Conservation (phyloP, 2,329 filamentous ascomycete genomes). For the Monilinia aucupariae region DNA sequence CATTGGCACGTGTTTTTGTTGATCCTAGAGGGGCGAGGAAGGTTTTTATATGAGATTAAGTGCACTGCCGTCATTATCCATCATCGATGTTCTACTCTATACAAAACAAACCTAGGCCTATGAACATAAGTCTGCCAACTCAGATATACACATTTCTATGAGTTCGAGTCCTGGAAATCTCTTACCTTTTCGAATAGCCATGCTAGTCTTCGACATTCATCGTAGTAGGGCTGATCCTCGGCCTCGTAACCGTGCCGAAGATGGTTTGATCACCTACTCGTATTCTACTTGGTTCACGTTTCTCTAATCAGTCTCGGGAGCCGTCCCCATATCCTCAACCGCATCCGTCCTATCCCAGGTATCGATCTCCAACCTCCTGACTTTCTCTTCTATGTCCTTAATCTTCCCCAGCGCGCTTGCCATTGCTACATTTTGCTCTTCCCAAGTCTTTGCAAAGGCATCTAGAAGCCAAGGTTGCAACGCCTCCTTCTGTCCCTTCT, state of each 20-base stretch:
- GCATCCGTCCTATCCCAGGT: constrained; percentile 71
- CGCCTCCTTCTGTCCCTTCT: constrained; percentile 48
- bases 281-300: neutral
- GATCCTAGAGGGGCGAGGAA: neutral
- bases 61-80: neutral
- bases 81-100: neutral
- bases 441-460: constrained; percentile 54
- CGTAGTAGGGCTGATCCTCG: neutral
- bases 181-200: neutral
- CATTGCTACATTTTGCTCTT: constrained; percentile 56
- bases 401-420: constrained; percentile 49
- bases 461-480: constrained; percentile 57
- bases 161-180: neutral
- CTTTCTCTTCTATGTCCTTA: constrained; percentile 57
- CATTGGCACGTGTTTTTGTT: neutral
- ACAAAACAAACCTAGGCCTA: neutral
- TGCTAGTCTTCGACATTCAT: neutral
- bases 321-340: constrained; percentile 60
- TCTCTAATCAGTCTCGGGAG: neutral
- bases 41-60: neutral
- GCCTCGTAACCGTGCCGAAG: no score
- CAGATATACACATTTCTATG: neutral
- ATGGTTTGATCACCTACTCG: no score
- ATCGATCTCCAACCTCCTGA: constrained; percentile 59
- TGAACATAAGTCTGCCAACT: neutral